These are phyloP conservation scores for Hordeum marinum DNA, from an alignment of 176 grass and related monocot genomes.

Conservation along the genomic window DNA sequence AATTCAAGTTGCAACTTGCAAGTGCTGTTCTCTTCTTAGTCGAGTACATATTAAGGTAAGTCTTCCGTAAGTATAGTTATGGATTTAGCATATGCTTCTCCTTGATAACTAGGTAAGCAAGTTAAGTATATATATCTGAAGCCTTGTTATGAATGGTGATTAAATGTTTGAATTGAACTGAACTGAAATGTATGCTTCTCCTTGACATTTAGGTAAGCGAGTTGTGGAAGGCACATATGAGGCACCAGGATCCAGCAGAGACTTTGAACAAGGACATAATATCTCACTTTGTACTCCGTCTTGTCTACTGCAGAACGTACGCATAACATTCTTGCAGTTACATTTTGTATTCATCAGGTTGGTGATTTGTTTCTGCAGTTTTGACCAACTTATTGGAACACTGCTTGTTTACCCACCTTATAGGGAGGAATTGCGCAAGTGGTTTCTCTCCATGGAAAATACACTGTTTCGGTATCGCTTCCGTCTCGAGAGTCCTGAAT, in stretches of 20 bases:
- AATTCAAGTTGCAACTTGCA: neutral
- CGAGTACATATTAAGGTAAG: neutral
- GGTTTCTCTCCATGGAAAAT: conserved; percentile 98
- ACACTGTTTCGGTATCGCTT: conserved; percentile 77
- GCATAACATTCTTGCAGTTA: conserved; percentile 12
- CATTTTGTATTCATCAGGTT: neutral
- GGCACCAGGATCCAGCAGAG: conserved; percentile 77
- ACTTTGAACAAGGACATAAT: conserved; percentile 90
- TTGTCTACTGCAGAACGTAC: conserved; percentile 98
- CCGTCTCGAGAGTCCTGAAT: conserved; percentile 67
- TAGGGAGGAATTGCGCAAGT: conserved; percentile 89
- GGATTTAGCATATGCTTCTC: neutral
- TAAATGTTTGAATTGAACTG: neutral
- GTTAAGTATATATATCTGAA: neutral
- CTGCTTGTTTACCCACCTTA: neutral
- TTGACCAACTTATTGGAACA: conserved; percentile 2
- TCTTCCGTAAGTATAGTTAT: neutral
- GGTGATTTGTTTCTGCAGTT: neutral
- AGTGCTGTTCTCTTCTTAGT: neutral
- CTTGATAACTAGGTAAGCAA: neutral
- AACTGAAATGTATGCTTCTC: conserved; percentile 5
- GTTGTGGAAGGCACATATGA: conserved; percentile 77
- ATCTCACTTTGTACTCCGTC: conserved; percentile 93
- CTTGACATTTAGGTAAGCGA: conserved; percentile 50
- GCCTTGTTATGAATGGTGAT: neutral